Evolutionary conservation across 208 protist species (phyloP).

Genomic region (Entamoeba nuttalli): DNA sequence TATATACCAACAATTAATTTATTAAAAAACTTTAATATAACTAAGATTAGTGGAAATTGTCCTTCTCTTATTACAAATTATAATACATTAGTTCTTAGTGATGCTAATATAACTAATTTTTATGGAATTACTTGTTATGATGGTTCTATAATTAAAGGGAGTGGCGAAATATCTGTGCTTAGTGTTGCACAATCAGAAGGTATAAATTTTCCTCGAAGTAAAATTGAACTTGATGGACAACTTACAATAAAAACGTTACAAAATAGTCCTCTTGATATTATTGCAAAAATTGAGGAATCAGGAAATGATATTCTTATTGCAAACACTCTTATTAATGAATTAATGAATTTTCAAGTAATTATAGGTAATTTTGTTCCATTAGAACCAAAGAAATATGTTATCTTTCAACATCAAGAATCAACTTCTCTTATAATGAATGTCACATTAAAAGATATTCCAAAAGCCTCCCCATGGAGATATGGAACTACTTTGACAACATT

Average conservation of each 20-base stretch:
- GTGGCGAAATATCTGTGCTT: background rate
- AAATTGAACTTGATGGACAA: background rate
- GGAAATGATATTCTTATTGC: background rate
- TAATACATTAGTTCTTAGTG: background rate
- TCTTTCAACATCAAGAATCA: background rate
- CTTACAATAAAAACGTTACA: background rate
- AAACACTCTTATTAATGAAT: background rate
- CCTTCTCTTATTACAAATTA: background rate
- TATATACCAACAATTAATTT: background rate
- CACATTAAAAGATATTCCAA: background rate
- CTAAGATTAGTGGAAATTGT: background rate
- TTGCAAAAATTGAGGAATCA: background rate
- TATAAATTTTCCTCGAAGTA: background rate
- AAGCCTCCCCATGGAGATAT: background rate
- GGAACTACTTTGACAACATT: background rate
- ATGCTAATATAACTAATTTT: background rate
- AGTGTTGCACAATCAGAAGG: background rate
- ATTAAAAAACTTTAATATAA: background rate
- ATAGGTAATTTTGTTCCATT: background rate
- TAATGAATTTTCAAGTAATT: background rate
- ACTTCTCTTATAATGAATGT: background rate
- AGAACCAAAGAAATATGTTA: background rate
- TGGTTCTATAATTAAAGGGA: background rate
- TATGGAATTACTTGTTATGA: background rate
- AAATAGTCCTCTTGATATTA: background rate